phyloP scores from a whole-genome alignment of 2,329 filamentous ascomycete species.

The Clarireedia sp. region DNA sequence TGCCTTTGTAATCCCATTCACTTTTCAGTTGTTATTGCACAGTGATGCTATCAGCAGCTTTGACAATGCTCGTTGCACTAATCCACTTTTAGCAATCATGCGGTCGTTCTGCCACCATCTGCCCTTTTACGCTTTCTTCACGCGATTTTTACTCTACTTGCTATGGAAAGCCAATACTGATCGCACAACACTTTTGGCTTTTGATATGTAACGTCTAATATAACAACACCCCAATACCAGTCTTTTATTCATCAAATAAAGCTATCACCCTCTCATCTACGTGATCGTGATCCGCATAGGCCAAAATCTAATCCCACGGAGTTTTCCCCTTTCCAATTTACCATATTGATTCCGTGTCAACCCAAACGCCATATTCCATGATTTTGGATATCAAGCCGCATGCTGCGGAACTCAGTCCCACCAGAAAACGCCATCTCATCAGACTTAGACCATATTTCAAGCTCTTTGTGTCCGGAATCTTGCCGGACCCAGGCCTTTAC shows the following conservation, averaged over 20 bases:
- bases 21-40: background rate
- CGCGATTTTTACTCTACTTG: too few species aligned
- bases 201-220: too few species aligned
- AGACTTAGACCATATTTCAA: conserved; percentile 4
- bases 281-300: too few species aligned
- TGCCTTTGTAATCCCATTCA: background rate
- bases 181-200: too few species aligned
- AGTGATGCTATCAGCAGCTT: background rate
- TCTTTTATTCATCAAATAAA: too few species aligned
- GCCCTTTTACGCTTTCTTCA: too few species aligned
- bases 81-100: background rate
- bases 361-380: conserved; percentile 1
- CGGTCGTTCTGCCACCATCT: background rate
- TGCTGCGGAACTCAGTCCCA: background rate
- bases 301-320: background rate
- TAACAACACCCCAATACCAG: too few species aligned
- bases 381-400: background rate
- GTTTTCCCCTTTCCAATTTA: background rate
- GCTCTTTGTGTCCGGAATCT: conserved; percentile 39
- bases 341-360: background rate
- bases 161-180: too few species aligned
- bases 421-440: background rate
- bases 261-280: too few species aligned
- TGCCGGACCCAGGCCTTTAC: conserved; percentile 70
- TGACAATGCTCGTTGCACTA: background rate